phyloP scores from a whole-genome alignment of 2,329 filamentous ascomycete genomes.

The Tricladium varicosporioides region DNA sequence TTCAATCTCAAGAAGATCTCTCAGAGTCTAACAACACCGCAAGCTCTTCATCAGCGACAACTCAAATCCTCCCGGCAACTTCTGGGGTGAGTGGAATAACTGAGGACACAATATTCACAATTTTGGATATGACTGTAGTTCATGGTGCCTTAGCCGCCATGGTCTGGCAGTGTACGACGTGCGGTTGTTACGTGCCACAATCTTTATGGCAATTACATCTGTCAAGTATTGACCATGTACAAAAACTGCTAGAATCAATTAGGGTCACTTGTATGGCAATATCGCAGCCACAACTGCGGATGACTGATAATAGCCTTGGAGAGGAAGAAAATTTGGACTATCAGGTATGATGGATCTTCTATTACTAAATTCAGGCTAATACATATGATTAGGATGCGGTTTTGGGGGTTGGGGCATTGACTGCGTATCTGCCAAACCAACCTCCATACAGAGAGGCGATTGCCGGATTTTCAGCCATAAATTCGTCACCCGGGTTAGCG shows the following conservation, averaged over 20 bases:
- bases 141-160: not conserved
- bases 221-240: not conserved
- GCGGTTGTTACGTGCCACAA: not conserved
- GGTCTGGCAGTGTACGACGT: constrained; percentile 1
- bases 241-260: constrained; percentile 1
- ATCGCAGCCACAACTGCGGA: not conserved
- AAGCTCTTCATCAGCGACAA: not conserved
- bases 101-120: not conserved
- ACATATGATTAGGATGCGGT: not conserved
- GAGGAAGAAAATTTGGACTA: not conserved
- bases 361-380: not conserved
- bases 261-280: constrained; percentile 6
- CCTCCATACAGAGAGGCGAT: not conserved
- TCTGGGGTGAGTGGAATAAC: not conserved
- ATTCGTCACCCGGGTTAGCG: not conserved
- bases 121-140: not conserved
- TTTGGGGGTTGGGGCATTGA: not conserved
- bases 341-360: not conserved
- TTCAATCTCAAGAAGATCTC: constrained; percentile 1
- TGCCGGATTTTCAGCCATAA: not conserved
- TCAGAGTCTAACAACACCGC: not conserved
- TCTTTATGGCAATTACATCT: constrained; percentile 1
- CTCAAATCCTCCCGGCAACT: not conserved
- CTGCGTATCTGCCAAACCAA: not conserved
- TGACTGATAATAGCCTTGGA: not conserved